phyloP scores from a whole-genome alignment of 75 land plant species.

The Picea sitchensis region DNA sequence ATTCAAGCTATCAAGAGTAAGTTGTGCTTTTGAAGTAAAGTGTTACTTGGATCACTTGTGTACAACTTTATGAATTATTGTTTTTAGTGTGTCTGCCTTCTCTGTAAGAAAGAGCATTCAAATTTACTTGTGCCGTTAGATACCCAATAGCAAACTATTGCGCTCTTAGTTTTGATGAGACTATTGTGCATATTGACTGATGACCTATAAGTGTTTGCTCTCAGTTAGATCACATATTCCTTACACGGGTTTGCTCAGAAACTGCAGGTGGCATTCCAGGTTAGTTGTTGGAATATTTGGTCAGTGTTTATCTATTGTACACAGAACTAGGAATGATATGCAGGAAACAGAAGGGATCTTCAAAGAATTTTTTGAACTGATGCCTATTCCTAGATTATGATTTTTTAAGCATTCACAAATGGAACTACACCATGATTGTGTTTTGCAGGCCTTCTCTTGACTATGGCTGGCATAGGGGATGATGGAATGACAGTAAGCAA shows the following conservation, averaged over 20 bases:
- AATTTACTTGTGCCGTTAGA: not conserved
- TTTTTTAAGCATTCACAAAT: not conserved
- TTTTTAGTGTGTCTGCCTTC: not conserved
- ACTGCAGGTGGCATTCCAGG: constrained; percentile 99
- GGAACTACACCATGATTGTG: not conserved
- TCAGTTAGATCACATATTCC: constrained; percentile 95
- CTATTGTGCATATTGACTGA: not conserved
- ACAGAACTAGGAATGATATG: not conserved
- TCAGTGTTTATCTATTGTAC: not conserved
- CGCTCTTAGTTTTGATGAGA: not conserved
- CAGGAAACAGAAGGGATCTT: not conserved
- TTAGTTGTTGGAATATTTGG: constrained; percentile 14
- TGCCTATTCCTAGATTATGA: not conserved
- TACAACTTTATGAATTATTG: not conserved
- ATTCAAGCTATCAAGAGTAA: constrained; percentile 95
- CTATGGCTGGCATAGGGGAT: constrained; percentile 88
- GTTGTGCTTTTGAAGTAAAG: constrained; percentile 8
- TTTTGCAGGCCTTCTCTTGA: constrained; percentile 70
- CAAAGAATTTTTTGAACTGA: not conserved
- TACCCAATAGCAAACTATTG: not conserved
- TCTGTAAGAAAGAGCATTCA: not conserved
- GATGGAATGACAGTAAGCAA: constrained; percentile 78
- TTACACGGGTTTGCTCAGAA: constrained; percentile 97
- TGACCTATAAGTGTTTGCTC: not conserved
- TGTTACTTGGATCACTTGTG: not conserved